Conservation (phyloP, 1,284 basidiomycete species). For the Malassezia arunalokei region DNA sequence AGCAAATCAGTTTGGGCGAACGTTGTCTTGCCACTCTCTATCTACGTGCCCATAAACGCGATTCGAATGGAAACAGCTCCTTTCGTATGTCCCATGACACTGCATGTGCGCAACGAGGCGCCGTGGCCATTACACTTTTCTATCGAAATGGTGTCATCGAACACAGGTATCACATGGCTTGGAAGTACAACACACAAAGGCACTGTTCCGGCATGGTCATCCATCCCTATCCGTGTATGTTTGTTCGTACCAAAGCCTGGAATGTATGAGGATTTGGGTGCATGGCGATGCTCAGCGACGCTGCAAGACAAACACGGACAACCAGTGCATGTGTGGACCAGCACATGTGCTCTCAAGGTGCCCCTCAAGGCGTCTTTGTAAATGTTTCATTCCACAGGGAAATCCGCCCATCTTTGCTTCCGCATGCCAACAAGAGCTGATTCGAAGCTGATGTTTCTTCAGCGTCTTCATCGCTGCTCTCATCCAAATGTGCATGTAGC, state of each 20-base stretch:
- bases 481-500: not conserved
- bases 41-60: not conserved
- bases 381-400: conserved; percentile 11
- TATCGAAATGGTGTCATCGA: not conserved
- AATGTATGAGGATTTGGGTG: conserved; percentile 6
- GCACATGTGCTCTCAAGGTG: too few species aligned
- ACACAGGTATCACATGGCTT: conserved; percentile 1
- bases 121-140: conserved; percentile 6
- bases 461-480: not conserved
- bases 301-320: not conserved
- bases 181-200: not conserved
- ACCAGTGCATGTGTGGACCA: not conserved
- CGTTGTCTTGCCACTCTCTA: not conserved
- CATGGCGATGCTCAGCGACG: conserved; percentile 1
- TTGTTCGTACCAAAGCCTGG: conserved; percentile 1
- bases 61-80: not conserved
- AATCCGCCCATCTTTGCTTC: conserved; percentile 14
- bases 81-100: not conserved
- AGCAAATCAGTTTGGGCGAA: not conserved
- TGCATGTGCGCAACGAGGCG: conserved; percentile 9
- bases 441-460: not conserved
- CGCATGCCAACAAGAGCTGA: not conserved
- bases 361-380: not conserved
- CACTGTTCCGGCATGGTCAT: not conserved
- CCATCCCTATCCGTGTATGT: not conserved